A percentile compares a stretch with the other conserved stretches of the same genome.
Evolutionary conservation across 768 basidiomycete genomes (phyloP).

Genomic region (Hericium erinaceus): DNA sequence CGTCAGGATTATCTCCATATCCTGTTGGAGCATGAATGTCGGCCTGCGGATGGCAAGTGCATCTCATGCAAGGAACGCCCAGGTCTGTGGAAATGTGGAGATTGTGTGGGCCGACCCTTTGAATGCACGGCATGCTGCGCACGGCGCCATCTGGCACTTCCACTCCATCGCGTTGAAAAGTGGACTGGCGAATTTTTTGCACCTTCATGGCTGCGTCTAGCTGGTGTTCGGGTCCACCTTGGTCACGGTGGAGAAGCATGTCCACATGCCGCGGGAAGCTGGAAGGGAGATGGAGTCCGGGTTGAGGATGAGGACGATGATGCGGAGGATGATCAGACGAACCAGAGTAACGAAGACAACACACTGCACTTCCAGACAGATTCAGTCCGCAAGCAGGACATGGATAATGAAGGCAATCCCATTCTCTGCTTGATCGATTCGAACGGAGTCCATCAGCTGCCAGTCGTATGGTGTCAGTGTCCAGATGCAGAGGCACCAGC

Average conservation of each 20-base stretch:
- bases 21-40: background rate
- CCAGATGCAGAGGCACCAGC: background rate
- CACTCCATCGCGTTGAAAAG: background rate
- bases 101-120: background rate
- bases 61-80: background rate
- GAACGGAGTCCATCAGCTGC: background rate
- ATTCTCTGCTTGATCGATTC: background rate
- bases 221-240: background rate
- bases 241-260: background rate
- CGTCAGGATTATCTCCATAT: background rate
- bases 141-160: background rate
- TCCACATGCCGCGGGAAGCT: background rate
- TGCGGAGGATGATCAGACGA: background rate
- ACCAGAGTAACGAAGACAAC: background rate
- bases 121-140: background rate
- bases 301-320: background rate
- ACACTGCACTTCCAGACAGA: background rate
- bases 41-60: background rate
- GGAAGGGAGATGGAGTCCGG: background rate
- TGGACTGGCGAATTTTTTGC: background rate
- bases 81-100: background rate
- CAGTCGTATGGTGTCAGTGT: background rate
- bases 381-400: background rate
- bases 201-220: background rate
- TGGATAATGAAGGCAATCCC: background rate